These are phyloP conservation scores for Hypoxylon sp. DNA, from an alignment of 2,329 filamentous ascomycete genomes.

Conservation along the genomic window DNA sequence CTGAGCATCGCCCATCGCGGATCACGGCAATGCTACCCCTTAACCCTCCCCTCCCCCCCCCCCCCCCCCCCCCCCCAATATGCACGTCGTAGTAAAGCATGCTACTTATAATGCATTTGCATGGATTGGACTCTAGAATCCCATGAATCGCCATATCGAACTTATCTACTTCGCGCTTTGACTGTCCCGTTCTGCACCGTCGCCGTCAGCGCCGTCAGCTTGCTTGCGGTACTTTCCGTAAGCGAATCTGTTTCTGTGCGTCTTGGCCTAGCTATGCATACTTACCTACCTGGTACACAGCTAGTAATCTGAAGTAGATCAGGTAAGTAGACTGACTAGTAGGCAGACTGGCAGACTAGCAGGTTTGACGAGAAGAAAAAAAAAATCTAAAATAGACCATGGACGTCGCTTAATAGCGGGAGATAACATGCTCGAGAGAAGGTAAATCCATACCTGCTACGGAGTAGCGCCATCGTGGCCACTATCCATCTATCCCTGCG, in stretches of 20 bases:
- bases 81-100: neutral
- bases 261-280: no score
- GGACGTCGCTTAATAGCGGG: conserved; percentile 32
- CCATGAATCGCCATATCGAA: neutral
- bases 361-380: no score
- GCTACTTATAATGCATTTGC: neutral
- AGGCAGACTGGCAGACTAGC: no score
- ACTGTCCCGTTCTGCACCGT: neutral
- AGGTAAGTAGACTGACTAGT: no score
- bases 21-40: neutral
- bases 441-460: conserved; percentile 14
- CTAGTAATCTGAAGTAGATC: no score
- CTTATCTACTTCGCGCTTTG: neutral
- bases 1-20: neutral
- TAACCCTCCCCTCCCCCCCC: no score
- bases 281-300: no score
- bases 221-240: no score
- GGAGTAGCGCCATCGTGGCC: conserved; percentile 27
- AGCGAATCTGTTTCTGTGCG: neutral
- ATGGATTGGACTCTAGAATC: neutral
- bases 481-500: conserved; percentile 24
- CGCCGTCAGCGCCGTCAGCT: no score
- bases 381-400: conserved; percentile 5
- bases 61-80: no score
- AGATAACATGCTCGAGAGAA: conserved; percentile 25